These are phyloP conservation scores for Linum lewisii DNA, from an alignment of 345 rosid genomes.

Conservation along the genomic window DNA sequence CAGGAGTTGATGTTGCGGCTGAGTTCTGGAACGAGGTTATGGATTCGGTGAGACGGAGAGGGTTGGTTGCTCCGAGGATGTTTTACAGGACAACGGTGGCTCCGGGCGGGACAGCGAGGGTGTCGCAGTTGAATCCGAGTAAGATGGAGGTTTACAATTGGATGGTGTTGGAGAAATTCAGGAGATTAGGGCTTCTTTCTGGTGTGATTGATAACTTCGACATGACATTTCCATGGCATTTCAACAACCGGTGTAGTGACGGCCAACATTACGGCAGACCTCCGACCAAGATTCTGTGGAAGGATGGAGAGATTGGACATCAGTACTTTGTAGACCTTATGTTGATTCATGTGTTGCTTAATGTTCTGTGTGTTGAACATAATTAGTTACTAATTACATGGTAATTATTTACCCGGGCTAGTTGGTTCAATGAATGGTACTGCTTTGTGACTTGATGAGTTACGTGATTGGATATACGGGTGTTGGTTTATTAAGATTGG, in stretches of 20 bases:
- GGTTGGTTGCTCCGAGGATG: slow-evolving; percentile 47
- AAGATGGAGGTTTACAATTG: slow-evolving; percentile 86
- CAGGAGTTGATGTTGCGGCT: slow-evolving; percentile 56
- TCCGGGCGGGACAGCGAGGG: slow-evolving; percentile 75
- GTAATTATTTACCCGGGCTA: no score
- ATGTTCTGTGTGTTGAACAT: slow-evolving; percentile 67
- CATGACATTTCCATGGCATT: slow-evolving; percentile 94
- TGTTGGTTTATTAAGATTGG: no score
- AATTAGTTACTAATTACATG: no score
- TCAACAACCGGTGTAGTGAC: slow-evolving; percentile 74
- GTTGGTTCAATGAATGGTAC: no score
- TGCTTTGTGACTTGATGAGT: no score
- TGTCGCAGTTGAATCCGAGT: slow-evolving; percentile 63
- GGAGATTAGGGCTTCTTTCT: slow-evolving; percentile 44
- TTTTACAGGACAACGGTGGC: slow-evolving; percentile 72
- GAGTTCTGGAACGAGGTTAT: slow-evolving; percentile 65
- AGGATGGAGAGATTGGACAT: slow-evolving; percentile 90
- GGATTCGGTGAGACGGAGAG: slow-evolving; percentile 48
- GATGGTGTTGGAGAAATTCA: slow-evolving; percentile 59
- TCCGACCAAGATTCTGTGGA: slow-evolving; percentile 73
- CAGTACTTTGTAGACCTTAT: slow-evolving; percentile 93
- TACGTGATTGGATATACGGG: no score
- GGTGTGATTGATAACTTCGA: slow-evolving; percentile 80
- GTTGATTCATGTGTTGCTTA: slow-evolving; percentile 79
- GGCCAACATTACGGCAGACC: slow-evolving; percentile 94